Base-by-base conservation (phyloP, 2,329 filamentous ascomycete genomes). In the Polychaeton citri region DNA sequence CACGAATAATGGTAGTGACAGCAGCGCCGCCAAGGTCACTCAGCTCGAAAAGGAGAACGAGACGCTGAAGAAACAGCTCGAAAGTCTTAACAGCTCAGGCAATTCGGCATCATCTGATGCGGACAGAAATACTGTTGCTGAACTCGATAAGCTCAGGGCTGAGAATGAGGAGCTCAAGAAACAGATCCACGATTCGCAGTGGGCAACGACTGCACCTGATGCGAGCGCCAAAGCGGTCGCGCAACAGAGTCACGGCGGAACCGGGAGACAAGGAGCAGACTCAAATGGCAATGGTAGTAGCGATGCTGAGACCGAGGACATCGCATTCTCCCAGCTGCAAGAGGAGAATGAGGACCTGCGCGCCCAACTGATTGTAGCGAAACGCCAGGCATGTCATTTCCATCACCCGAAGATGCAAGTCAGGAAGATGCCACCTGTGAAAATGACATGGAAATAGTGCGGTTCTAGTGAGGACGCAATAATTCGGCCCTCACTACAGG, bases 151-250 rank as follows among this genome's bases (percentile, higher is more conserved):
- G 2, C 67, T 92, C 13, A 75, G 93, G 39, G 86, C 93, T 54
- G 88, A 95, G 52, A 76, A 86, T 37, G 88, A 96, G 53, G 84
- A 95, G 44, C 28, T 58, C 33, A 46, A 46, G 36, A 38, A 45
- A 48, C 30, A 57, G 45, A 57, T 63, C 24, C 52, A 61, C 21
- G 51, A n/a, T n/a, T 28, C 12, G 24, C 24, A 28, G 24, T 15
- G 15, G 24, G 24, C 24, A 28, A 12, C 24, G 24, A 28, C 12
- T 28, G 24, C 24, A 28, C 24, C 24, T 12, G 24, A 15, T 12
- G 4, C 24, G 7, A 15, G 15, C 15, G 24, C 24, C 24, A 7
- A 28, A 12, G 15, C 24, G 24, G 15, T n/a, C n/a, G n/a, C n/a
- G n/a, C n/a, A n/a, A n/a, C n/a, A n/a, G n/a, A n/a, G n/a, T n/a